A percentile compares a stretch with the other conserved stretches of the same genome.
These are phyloP conservation scores for Hypoxylon rickii DNA, from an alignment of 495 filamentous ascomycete species.

Conservation along the genomic window DNA sequence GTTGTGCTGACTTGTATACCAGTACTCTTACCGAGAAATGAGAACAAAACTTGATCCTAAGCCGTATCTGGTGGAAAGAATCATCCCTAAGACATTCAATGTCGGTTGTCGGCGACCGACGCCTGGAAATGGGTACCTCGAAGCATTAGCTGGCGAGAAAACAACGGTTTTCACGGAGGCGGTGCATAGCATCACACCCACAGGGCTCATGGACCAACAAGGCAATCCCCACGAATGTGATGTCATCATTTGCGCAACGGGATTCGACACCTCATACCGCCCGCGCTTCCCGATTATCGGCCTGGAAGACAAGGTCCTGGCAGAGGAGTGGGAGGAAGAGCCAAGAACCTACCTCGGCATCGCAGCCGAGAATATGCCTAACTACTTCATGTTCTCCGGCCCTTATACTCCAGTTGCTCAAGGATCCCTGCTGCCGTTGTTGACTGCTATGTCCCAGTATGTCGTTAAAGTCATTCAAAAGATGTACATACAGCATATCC, in stretches of 20 bases:
- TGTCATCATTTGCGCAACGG: slow-evolving; percentile 62
- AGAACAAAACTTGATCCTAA: slow-evolving; percentile 37
- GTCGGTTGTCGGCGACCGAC: slow-evolving; percentile 65
- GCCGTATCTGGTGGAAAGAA: slow-evolving; percentile 47
- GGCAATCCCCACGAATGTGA: slow-evolving; percentile 53
- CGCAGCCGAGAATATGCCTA: slow-evolving; percentile 60
- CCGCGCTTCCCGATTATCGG: slow-evolving; percentile 59
- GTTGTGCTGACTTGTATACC: no score
- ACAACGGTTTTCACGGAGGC: slow-evolving; percentile 52
- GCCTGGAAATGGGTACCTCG: slow-evolving; percentile 64
- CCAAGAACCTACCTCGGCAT: slow-evolving; percentile 59
- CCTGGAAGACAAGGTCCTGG: slow-evolving; percentile 47
- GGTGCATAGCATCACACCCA: slow-evolving; percentile 55
- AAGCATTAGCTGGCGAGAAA: slow-evolving; percentile 59
- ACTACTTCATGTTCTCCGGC: slow-evolving; percentile 53
- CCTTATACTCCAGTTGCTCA: slow-evolving; percentile 39
- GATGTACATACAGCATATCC: slow-evolving; percentile 53
- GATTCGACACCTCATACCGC: slow-evolving; percentile 57
- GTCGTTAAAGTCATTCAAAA: slow-evolving; percentile 52
- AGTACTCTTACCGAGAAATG: slow-evolving; percentile 42
- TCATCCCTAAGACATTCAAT: slow-evolving; percentile 40
- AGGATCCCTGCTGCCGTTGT: slow-evolving; percentile 30
- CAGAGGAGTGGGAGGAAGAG: slow-evolving; percentile 54
- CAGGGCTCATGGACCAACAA: slow-evolving; percentile 51
- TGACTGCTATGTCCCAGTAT: slow-evolving; percentile 37